These are phyloP conservation scores for Phlebiopsis gigantea DNA, from an alignment of 768 basidiomycete species.

Conservation along the genomic window DNA sequence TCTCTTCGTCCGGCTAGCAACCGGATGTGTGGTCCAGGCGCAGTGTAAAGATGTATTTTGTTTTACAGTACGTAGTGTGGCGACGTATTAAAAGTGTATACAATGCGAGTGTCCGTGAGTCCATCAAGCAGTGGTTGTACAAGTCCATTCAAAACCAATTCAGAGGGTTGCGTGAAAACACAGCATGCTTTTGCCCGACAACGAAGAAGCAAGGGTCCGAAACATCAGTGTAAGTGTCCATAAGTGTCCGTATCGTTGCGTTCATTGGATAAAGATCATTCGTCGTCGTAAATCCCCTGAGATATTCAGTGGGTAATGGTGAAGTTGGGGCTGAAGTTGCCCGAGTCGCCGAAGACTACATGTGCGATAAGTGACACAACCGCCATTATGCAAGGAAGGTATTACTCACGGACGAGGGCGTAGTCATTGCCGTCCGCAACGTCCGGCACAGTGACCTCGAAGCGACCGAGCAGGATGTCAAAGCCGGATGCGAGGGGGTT, in stretches of 20 bases:
- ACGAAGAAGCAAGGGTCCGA: not conserved
- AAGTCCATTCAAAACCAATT: not conserved
- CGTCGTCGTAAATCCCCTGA: not conserved
- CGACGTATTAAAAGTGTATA: not conserved
- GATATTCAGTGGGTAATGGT: conserved; percentile 23
- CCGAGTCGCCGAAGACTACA: conserved; percentile 46
- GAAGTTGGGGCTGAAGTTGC: conserved; percentile 37
- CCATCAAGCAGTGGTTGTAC: not conserved
- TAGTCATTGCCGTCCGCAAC: conserved; percentile 29
- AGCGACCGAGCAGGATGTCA: conserved; percentile 29
- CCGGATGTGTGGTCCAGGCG: too few species aligned
- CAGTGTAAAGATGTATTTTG: not conserved
- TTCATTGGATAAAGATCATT: not conserved
- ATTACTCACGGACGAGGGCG: conserved; percentile 38
- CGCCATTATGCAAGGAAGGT: not conserved
- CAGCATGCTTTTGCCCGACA: not conserved
- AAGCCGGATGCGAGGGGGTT: conserved; percentile 32
- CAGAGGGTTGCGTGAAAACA: not conserved
- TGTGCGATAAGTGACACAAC: not conserved
- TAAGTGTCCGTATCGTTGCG: conserved; percentile 6
- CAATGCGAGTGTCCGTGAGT: not conserved
- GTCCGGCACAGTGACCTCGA: conserved; percentile 33
- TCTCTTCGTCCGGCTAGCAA: too few species aligned
- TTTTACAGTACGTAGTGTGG: not conserved
- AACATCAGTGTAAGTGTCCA: too few species aligned